Base-by-base conservation (phyloP, 148 eudicot species). In the Spergularia marina region DNA sequence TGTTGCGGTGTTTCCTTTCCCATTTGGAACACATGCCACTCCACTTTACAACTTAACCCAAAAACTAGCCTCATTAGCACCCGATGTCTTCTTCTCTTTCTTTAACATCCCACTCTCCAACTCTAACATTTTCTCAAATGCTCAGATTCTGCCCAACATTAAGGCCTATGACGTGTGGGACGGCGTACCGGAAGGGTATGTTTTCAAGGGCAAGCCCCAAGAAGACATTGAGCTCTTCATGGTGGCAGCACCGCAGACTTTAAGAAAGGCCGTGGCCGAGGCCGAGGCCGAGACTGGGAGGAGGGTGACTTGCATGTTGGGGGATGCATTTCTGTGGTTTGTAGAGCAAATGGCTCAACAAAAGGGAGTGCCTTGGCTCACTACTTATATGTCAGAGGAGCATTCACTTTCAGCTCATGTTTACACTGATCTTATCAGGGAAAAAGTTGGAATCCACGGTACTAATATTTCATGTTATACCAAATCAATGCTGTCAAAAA, bases 241-340 rank as follows among this genome's bases (percentile, higher is more conserved):
- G 51, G 25, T 12, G 40, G 70, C 74, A 4, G 80, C 80, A 12
- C 73, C 47, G 0, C 12, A 25, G 2, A 30, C 57, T 7, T 58
- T 76, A 18, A 68, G 18, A 17, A 34, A 76, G 55, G 73, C 76
- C 53, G 44, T 75, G 54, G 77, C 57, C 10, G 36, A 21, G 12
- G 77, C 83, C 1, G 83, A 76, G 74, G 77, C 34, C 34, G 77
- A 76, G 64, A 66, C 47, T 7, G 83, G 83, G 68, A 60, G 63
- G 63, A 65, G 9, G 57, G 71, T 82, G 20, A 82, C 60, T 9
- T 82, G 81, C 25, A 56, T 82, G 63, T 41, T 82, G 51, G 81
- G 78, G 13, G 84, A 82, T 56, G 71, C 78, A 0, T 82, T 82
- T 51, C 39, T 82, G 68, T 77, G 81, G 78, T 69, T 82, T 51